Evolutionary conservation across 1,139 yeast genomes (phyloP).

Genomic region (Saccharomyces hybrid): DNA sequence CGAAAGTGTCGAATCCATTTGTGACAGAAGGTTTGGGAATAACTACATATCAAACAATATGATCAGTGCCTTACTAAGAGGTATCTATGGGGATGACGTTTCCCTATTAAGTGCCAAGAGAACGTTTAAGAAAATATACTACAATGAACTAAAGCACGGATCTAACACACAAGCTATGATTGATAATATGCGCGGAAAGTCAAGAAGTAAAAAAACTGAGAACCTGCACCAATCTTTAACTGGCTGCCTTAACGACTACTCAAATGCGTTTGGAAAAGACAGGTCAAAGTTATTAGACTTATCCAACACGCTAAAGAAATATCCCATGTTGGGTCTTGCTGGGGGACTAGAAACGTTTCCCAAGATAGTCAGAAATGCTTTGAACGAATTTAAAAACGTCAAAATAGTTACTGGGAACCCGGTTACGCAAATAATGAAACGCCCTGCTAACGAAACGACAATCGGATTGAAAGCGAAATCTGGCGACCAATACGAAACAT

Average conservation of each 20-base stretch:
- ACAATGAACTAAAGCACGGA: constrained; percentile 53
- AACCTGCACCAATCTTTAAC: constrained; percentile 7
- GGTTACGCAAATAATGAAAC: constrained; percentile 11
- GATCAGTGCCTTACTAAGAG: constrained; percentile 77
- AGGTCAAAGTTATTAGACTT: constrained; percentile 35
- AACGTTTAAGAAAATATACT: constrained; percentile 45
- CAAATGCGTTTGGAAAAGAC: constrained; percentile 33
- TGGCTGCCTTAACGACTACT: constrained; percentile 15
- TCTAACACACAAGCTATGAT: constrained; percentile 44
- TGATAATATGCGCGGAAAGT: constrained; percentile 10
- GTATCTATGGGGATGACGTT: constrained; percentile 86
- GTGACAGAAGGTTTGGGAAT: constrained; percentile 63
- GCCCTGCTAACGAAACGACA: constrained; percentile 10
- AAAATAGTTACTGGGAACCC: constrained; percentile 31
- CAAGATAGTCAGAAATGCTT: constrained; percentile 33
- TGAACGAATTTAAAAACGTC: constrained; percentile 38
- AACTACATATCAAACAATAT: constrained; percentile 49
- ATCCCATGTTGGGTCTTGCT: constrained; percentile 47
- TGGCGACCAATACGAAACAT: constrained; percentile 20
- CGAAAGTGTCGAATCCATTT: constrained; percentile 64
- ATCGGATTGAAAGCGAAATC: constrained; percentile 10
- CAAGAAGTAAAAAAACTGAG: constrained; percentile 11
- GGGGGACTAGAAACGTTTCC: constrained; percentile 54
- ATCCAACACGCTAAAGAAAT: constrained; percentile 36
- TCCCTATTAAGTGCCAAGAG: constrained; percentile 56